phyloP scores from a whole-genome alignment of 768 basidiomycete species.

The Piloderma croceum region DNA sequence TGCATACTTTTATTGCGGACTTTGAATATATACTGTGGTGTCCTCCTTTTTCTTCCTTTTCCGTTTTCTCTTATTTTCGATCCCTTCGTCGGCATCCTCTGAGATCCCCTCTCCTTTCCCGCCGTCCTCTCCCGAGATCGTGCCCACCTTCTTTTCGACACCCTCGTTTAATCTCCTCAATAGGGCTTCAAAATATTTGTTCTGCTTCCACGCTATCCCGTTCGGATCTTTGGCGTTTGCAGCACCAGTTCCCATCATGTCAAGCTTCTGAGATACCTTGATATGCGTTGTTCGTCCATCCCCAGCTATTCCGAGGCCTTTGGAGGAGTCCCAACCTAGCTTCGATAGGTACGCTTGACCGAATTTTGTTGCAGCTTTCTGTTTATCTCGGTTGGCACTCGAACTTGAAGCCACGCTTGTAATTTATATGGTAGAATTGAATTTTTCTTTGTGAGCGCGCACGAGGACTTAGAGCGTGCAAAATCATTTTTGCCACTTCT shows the following conservation, averaged over 20 bases:
- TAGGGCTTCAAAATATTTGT: conserved; percentile 73
- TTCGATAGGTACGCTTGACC: conserved; percentile 79
- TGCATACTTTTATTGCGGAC: no score
- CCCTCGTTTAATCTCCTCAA: conserved; percentile 58
- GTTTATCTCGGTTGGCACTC: no score
- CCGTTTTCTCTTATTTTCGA: conserved; percentile 13
- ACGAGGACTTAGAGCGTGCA: no score
- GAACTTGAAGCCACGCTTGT: no score
- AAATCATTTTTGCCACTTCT: no score
- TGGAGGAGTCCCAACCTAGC: conserved; percentile 77
- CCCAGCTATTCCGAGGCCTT: conserved; percentile 66
- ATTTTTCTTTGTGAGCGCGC: no score
- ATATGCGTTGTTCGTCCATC: conserved; percentile 71
- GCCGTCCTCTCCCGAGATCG: conserved; percentile 5
- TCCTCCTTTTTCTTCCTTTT: conserved; percentile 10
- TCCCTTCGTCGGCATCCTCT: conserved; percentile 18
- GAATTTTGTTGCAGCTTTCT: conserved; percentile 85
- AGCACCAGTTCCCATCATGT: conserved; percentile 82
- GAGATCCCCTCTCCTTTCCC: conserved; percentile 11
- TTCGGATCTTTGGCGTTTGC: conserved; percentile 59
- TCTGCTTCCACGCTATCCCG: conserved; percentile 84
- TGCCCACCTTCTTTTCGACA: conserved; percentile 9
- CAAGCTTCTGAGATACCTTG: conserved; percentile 75
- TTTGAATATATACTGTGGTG: no score
- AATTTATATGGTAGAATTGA: no score